Evolutionary conservation across 352 stramenopile species (phyloP).

Genomic region (Pilasporangium apinafurcum): DNA sequence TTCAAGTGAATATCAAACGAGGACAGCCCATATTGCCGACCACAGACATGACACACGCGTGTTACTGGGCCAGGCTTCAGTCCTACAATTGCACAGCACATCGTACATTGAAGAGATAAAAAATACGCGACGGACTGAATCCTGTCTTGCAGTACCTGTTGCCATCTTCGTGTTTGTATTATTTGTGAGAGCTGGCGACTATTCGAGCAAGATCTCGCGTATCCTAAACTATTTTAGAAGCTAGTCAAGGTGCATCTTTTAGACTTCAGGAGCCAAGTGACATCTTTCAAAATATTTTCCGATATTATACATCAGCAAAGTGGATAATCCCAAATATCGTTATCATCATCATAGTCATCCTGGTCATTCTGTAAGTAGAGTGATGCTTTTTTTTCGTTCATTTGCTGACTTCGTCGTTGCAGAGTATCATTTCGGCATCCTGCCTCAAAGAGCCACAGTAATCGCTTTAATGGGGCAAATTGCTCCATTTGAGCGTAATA

Average conservation of each 20-base stretch:
- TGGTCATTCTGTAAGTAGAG: not conserved
- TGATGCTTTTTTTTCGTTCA: constrained; percentile 7
- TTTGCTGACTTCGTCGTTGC: constrained; percentile 9
- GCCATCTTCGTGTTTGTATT: constrained; percentile 5
- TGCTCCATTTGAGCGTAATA: constrained; percentile 50
- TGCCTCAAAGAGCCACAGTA: constrained; percentile 60
- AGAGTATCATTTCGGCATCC: constrained; percentile 16
- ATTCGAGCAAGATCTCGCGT: too few relatives aligned
- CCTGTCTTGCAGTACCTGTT: constrained; percentile 4
- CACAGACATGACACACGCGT: constrained; percentile 75
- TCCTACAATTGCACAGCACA: constrained; percentile 6
- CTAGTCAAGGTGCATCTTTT: not conserved
- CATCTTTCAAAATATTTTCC: not conserved
- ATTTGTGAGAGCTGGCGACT: too few relatives aligned
- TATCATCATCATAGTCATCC: constrained; percentile 24
- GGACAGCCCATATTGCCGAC: constrained; percentile 68
- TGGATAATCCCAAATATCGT: constrained; percentile 63
- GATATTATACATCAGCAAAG: constrained; percentile 8
- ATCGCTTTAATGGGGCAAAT: constrained; percentile 36
- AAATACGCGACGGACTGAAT: not conserved
- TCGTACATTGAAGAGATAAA: not conserved
- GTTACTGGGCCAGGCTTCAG: constrained; percentile 50
- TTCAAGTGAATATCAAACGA: constrained; percentile 84
- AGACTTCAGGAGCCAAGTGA: not conserved
- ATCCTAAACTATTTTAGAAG: constrained; percentile 4